A percentile compares a stretch with the other conserved stretches of the same genome.
phyloP scores from a whole-genome alignment of 495 filamentous ascomycete genomes.

The Aspergillus mulundensis region DNA sequence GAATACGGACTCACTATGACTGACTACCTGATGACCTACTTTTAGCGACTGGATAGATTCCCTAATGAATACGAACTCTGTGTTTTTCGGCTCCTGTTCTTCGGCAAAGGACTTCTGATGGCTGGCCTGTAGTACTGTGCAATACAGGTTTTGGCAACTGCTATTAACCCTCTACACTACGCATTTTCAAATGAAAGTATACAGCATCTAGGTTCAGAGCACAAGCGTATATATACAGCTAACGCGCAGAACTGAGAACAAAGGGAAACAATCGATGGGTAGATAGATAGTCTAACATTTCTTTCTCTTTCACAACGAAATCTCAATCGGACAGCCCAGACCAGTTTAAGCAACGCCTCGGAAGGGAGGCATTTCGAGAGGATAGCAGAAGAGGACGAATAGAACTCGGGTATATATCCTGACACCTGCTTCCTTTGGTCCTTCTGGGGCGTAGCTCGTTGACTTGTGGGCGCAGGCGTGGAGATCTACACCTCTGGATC shows the following conservation, averaged over 20 bases:
- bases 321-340: not conserved
- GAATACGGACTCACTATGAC: conserved; percentile 7
- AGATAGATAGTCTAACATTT: conserved; percentile 15
- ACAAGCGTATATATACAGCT: conserved; percentile 15
- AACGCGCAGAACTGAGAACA: not conserved
- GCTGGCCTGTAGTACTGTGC: too few species aligned
- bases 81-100: conserved; percentile 1
- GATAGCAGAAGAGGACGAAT: not conserved
- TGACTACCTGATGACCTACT: conserved; percentile 16
- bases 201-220: conserved; percentile 1
- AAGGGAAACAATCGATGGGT: conserved; percentile 5
- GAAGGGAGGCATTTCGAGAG: not conserved
- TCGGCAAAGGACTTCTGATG: too few species aligned
- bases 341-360: not conserved
- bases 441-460: not conserved
- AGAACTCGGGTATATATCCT: conserved; percentile 3
- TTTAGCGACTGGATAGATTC: conserved; percentile 30
- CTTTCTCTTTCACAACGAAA: not conserved
- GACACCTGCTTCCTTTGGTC: not conserved
- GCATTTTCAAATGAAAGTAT: not conserved
- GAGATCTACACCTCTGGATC: not conserved
- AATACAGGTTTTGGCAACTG: too few species aligned
- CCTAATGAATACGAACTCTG: conserved; percentile 18
- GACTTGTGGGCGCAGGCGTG: not conserved
- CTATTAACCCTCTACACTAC: not conserved